Base-by-base conservation (phyloP, 495 filamentous ascomycete genomes). In the Penicillium steckii region DNA sequence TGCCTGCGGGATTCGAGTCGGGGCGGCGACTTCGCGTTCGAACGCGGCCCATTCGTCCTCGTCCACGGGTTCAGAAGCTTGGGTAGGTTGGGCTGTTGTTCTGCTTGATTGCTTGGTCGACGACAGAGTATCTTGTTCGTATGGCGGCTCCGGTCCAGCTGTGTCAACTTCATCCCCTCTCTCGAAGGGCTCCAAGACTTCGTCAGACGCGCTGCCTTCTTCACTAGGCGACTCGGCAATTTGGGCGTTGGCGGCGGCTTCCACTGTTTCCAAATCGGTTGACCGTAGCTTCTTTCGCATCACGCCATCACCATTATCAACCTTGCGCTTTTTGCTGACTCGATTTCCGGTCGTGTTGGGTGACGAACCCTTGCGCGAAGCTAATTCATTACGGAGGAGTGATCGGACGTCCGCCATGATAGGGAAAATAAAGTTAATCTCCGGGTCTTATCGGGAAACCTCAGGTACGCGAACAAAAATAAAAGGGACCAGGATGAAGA, bases 41-140 rank as follows among this genome's bases (percentile, higher is more conserved):
- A 96, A 96, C 37, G 89, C 89, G 0, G 88, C 90, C 89, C 91
- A 95, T 68, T 92, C 89, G 45, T 87, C 85, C 59, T 96, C 91
- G 65, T 92, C 83, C 5, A 95, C 69, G 37, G 46, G 52, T 49
- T 62, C 61, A 38, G 60, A 21, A 13, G 60, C 41, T 23, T 38
- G 25, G 1, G 60, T 32, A 12, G 62, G 32, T 53, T 38, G 37
- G 26, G 64, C 13, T 33, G 61, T 24, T 46, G 64, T 32, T 19
- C 51, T n/a, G n/a, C n/a, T 48, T 40, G 55, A 8, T 26, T 63
- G 49, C 19, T 43, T 21, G 6, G 46, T 43, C 24, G 60, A 24
- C 13, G 50, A 46, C 29, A 29, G 24, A 19, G 23, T 25, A 13
- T 67, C 55, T 30, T 63, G 46, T 8, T 66, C 55, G 8, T 56